Conservation (phyloP, 306 rosid genomes). For the Dalbergia cochinchinensis region DNA sequence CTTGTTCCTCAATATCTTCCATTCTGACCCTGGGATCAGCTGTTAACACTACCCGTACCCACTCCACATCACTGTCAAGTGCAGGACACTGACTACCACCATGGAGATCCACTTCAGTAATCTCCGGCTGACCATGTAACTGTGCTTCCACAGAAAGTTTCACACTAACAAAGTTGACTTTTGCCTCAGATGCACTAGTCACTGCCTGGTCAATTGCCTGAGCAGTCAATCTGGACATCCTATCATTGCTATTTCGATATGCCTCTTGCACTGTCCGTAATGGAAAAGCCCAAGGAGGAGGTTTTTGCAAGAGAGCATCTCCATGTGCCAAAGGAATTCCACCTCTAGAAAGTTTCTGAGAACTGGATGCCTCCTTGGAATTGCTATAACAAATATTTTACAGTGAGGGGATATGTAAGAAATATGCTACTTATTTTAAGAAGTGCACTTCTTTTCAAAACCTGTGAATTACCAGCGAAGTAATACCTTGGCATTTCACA, state of each 20-base stretch:
- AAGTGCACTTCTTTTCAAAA: constrained; percentile 35
- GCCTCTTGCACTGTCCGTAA: constrained; percentile 94
- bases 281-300: constrained; percentile 99
- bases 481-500: constrained; percentile 89
- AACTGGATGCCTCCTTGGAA: constrained; percentile 76
- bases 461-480: constrained; percentile 31
- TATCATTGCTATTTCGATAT: constrained; percentile 95
- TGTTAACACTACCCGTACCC: constrained; percentile 85
- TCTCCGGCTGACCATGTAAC: constrained; percentile 45
- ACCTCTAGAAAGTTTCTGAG: constrained; percentile 90
- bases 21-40: constrained; percentile 86
- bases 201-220: constrained; percentile 98
- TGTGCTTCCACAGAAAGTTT: constrained; percentile 68
- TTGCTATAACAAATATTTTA: constrained; percentile 64
- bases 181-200: constrained; percentile 81
- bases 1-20: constrained; percentile 88
- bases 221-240: constrained; percentile 98
- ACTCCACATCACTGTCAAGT: constrained; percentile 68
- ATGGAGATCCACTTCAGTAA: constrained; percentile 48
- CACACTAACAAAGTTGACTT: constrained; percentile 68
- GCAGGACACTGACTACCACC: constrained; percentile 42
- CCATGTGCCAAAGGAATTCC: constrained; percentile 99
- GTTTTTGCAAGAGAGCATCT: constrained; percentile 87
- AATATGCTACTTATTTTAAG: constrained; percentile 33
- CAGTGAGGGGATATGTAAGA: constrained; percentile 40